phyloP scores from a whole-genome alignment of 305 asterid genomes.

The Fraxinus sp. region DNA sequence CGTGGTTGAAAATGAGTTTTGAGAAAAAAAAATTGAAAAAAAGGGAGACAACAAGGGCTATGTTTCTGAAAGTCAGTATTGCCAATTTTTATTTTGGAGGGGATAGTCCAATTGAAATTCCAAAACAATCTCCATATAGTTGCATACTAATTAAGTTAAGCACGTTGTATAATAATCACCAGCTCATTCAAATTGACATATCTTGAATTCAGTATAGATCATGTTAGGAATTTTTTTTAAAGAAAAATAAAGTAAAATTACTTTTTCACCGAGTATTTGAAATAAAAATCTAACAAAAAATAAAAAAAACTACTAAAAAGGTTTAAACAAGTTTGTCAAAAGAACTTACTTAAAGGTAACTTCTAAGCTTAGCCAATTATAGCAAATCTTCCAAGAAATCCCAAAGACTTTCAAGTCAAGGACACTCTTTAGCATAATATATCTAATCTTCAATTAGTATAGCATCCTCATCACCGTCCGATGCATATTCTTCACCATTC shows the following conservation, averaged over 20 bases:
- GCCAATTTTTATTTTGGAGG: neutral
- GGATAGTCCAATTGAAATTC: neutral
- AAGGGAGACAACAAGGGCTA: too few relatives aligned
- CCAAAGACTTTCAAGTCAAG: neutral
- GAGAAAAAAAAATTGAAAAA: too few relatives aligned
- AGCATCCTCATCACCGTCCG: conserved; percentile 39
- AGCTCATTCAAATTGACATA: neutral
- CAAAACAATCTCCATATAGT: neutral
- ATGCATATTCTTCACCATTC: conserved; percentile 59
- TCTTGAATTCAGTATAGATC: neutral
- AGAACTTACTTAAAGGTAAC: neutral
- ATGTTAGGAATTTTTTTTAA: neutral
- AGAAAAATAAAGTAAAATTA: neutral
- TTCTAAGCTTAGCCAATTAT: neutral
- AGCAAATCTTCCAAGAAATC: neutral
- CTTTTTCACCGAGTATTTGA: neutral
- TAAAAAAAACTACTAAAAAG: neutral
- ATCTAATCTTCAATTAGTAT: neutral
- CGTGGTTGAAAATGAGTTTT: too few relatives aligned
- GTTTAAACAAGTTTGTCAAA: neutral
- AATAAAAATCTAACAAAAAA: neutral
- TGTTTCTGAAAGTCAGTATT: neutral
- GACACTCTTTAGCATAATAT: neutral
- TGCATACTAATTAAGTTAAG: neutral
- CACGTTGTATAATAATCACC: neutral